Evolutionary conservation across 129 eudicot genomes (phyloP).

Genomic region (Centella asiatica): DNA sequence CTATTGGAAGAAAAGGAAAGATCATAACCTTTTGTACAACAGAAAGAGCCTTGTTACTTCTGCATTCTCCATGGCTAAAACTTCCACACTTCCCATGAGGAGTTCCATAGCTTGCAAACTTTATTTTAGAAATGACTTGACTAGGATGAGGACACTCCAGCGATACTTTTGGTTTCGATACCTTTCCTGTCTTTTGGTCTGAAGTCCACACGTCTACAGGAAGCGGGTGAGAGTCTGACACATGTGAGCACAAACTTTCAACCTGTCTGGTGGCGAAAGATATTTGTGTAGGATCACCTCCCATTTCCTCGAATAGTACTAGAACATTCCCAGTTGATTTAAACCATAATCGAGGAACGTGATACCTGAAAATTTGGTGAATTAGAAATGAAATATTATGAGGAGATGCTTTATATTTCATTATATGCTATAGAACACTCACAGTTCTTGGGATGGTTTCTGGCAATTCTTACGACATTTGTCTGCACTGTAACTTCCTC

Average conservation of each 20-base stretch:
- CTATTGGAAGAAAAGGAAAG: not conserved
- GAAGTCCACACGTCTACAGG: constrained; percentile 67
- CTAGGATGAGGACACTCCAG: constrained; percentile 55
- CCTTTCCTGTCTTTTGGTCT: constrained; percentile 28
- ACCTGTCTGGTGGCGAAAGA: constrained; percentile 51
- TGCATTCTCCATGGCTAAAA: constrained; percentile 75
- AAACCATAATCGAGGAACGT: constrained; percentile 88
- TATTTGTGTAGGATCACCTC: constrained; percentile 75
- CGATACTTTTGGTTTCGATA: constrained; percentile 36
- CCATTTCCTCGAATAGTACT: constrained; percentile 75
- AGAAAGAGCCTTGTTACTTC: constrained; percentile 52
- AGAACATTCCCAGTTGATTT: constrained; percentile 55
- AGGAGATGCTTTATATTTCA: not conserved
- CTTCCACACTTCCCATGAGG: constrained; percentile 81
- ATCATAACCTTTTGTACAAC: constrained; percentile 49
- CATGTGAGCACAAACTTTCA: constrained; percentile 60
- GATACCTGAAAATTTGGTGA: constrained; percentile 45
- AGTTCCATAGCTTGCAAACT: constrained; percentile 89
- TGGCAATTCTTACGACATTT: constrained; percentile 88
- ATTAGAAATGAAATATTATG: not conserved
- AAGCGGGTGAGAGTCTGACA: constrained; percentile 63
- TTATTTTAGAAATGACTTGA: constrained; percentile 72
- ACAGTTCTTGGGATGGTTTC: constrained; percentile 79
- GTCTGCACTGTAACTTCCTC: constrained; percentile 40
- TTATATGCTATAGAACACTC: constrained; percentile 22